A percentile compares a stretch with the other conserved stretches of the same genome.
phyloP scores from a whole-genome alignment of 2,329 filamentous ascomycete genomes.

The Exserohilum turcica region DNA sequence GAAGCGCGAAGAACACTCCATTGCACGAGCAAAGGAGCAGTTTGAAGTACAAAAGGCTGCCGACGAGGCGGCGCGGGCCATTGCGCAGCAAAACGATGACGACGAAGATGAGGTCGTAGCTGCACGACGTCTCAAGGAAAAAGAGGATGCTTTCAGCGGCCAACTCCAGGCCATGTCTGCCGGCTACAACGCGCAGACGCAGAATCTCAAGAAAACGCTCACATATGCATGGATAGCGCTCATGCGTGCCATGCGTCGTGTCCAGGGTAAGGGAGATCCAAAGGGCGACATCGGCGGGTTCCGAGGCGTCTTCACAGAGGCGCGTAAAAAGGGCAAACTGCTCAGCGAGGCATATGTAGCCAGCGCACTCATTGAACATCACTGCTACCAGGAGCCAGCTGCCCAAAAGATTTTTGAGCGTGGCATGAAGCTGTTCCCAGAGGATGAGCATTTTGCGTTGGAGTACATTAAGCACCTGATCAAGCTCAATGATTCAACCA shows the following conservation, averaged over 20 bases:
- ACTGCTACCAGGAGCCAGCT: constrained; percentile 92
- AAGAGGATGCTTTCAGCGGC: constrained; percentile 58
- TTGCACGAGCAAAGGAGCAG: constrained; percentile 61
- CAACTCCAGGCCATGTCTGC: constrained; percentile 65
- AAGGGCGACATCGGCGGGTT: constrained; percentile 71
- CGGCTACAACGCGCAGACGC: constrained; percentile 73
- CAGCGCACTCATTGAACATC: constrained; percentile 88
- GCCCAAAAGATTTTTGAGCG: constrained; percentile 96
- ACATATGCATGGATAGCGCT: constrained; percentile 95
- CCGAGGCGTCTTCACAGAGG: constrained; percentile 86
- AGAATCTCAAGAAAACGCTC: constrained; percentile 79
- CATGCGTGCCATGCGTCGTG: constrained; percentile 89
- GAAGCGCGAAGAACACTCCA: constrained; percentile 66
- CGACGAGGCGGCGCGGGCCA: constrained; percentile 46
- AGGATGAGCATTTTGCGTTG: constrained; percentile 89
- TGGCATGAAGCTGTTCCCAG: constrained; percentile 88
- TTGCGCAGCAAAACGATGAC: constrained; percentile 47
- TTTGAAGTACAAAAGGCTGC: constrained; percentile 55
- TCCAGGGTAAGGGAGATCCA: constrained; percentile 76
- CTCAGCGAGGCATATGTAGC: constrained; percentile 96
- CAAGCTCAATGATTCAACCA: constrained; percentile 88
- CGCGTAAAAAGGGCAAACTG: constrained; percentile 82
- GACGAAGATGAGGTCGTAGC: constrained; percentile 59
- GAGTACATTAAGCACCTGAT: constrained; percentile 96
- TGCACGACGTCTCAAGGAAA: constrained; percentile 47